Evolutionary conservation across 2,329 filamentous ascomycete genomes (phyloP).

Genomic region (Fusarium papillatum): DNA sequence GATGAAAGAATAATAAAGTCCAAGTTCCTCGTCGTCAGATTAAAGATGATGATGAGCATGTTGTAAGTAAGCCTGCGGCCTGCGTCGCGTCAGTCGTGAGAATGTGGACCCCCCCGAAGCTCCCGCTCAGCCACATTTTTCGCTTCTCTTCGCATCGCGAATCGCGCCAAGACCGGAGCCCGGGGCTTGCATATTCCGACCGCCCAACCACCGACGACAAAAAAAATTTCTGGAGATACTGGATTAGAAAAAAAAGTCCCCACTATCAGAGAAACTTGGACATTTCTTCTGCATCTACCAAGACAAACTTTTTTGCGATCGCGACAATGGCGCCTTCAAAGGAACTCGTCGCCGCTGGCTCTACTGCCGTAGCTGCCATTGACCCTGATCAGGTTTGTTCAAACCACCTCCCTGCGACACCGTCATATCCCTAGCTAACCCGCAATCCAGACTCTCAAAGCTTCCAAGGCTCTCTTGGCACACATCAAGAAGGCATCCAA

Average conservation of each 20-base stretch:
- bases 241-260: slow-evolving; percentile 39
- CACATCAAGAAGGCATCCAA: slow-evolving; percentile 71
- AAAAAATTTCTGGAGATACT: slow-evolving; percentile 46
- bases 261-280: slow-evolving; percentile 39
- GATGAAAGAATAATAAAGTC: neutral
- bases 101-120: slow-evolving; percentile 33
- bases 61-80: slow-evolving; percentile 22
- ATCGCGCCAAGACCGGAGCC: slow-evolving; percentile 37
- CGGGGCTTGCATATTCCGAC: slow-evolving; percentile 53
- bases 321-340: slow-evolving; percentile 58
- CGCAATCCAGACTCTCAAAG: slow-evolving; percentile 67
- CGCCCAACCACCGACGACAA: slow-evolving; percentile 43
- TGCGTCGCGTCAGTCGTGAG: slow-evolving; percentile 6
- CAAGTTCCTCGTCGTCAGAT: neutral
- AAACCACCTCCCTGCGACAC: neutral
- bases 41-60: slow-evolving; percentile 9
- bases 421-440: neutral
- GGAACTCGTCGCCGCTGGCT: slow-evolving; percentile 50
- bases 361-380: slow-evolving; percentile 51
- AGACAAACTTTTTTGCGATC: too few relatives aligned
- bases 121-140: slow-evolving; percentile 27
- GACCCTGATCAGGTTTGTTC: slow-evolving; percentile 57
- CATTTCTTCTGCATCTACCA: too few relatives aligned
- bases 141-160: neutral
- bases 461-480: slow-evolving; percentile 72